Evolutionary conservation across 352 stramenopile genomes (phyloP).

Genomic region (Elongisporangium anandrum): DNA sequence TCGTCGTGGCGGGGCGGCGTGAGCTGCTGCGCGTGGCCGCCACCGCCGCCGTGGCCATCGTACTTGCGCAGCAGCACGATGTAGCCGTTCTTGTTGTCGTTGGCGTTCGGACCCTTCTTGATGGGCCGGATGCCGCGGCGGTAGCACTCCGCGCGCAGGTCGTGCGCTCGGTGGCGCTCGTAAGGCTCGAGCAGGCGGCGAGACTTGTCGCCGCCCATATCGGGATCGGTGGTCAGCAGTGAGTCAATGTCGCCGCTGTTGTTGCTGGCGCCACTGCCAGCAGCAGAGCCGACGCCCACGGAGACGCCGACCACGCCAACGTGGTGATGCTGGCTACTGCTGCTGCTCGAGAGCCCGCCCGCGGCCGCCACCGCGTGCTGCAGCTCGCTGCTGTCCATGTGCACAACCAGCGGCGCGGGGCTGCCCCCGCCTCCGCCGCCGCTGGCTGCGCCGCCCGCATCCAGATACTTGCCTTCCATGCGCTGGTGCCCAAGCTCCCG

Average conservation of each 20-base stretch:
- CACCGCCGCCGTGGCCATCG: slow-evolving; percentile 23
- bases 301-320: slow-evolving; percentile 3
- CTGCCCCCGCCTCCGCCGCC: neutral
- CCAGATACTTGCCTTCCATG: neutral
- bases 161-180: slow-evolving; percentile 68
- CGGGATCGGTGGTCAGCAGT: slow-evolving; percentile 41
- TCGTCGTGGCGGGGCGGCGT: slow-evolving; percentile 9
- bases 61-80: slow-evolving; percentile 63
- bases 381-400: slow-evolving; percentile 1
- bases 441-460: neutral
- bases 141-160: slow-evolving; percentile 77
- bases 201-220: slow-evolving; percentile 17
- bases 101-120: slow-evolving; percentile 79
- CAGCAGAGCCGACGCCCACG: slow-evolving; percentile 14
- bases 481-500: neutral
- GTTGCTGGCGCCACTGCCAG: slow-evolving; percentile 30
- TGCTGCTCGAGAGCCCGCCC: neutral
- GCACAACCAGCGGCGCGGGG: neutral
- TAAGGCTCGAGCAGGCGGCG: slow-evolving; percentile 62
- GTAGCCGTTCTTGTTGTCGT: slow-evolving; percentile 84
- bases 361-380: slow-evolving; percentile 7
- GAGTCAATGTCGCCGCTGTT: slow-evolving; percentile 62
- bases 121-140: slow-evolving; percentile 65
- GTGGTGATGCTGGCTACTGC: neutral
- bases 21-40: slow-evolving; percentile 7